Evolutionary conservation across 345 rosid genomes (phyloP), one percentile per base, ranked within the genome.

Genomic region (Geranium brycei): DNA sequence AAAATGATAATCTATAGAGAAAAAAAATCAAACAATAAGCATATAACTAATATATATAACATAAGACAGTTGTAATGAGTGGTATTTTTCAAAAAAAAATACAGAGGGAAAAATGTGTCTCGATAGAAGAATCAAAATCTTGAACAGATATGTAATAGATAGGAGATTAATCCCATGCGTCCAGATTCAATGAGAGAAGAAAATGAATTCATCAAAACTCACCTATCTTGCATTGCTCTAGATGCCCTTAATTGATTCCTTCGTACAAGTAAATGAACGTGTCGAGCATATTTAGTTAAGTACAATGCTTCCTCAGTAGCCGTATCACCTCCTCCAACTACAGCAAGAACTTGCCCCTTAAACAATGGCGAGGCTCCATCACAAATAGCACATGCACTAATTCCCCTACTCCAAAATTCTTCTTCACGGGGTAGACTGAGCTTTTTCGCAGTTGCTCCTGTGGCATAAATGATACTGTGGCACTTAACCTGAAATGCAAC

Each of bases 171-270:
- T 3, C 41, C 0, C 41, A 35, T 23, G 28, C 28, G 4, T 7
- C 41, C 41, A 35, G 41, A 35, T 35, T 41, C 59, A 7, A 7
- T 35, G 17, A 30, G 8, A 28, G 38, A 56, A 14, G 13, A 58
- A 16, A 7, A 64, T 62, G 35, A 61, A 15, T 69, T 32, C 63
- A 57, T 11, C 17, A 51, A 65, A 62, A 69, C 88, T 82, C 80
- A 89, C 98, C 98, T 86, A 82, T 92, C 98, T 80, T 92, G 98
- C 98, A 92, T 92, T 69, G 98, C 98, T 74, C 63, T 92, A 67
- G 98, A 92, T 41, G 96, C 98, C 76, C 95, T 86, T 65, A 92
- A 79, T 31, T 84, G 91, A 38, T 80, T 95, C 72, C 70, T 81
- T 16, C 98, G 96, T 62, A 92, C 95, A 47, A 92, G 96, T 67